These are phyloP conservation scores for Trifolium repens DNA, from an alignment of 306 rosid species.

Conservation along the genomic window DNA sequence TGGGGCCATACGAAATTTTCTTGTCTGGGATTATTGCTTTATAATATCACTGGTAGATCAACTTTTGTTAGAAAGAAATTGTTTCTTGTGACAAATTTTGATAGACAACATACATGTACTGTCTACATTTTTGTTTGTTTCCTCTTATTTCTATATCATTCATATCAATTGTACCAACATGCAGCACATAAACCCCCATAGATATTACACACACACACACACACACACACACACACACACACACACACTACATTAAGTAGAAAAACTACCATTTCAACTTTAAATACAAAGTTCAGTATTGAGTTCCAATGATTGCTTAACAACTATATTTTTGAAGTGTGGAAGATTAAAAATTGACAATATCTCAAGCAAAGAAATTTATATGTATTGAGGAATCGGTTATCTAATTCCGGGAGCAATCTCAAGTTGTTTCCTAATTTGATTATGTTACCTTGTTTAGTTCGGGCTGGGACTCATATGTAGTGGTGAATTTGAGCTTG, in stretches of 20 bases:
- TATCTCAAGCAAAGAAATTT: neutral
- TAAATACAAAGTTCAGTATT: neutral
- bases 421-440: constrained; percentile 14
- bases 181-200: neutral
- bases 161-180: neutral
- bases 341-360: neutral
- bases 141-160: neutral
- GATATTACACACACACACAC: neutral
- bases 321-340: constrained; percentile 11
- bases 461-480: constrained; percentile 6
- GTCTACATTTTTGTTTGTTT: neutral
- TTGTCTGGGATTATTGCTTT: neutral
- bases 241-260: neutral
- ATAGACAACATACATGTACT: neutral
- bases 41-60: neutral
- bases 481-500: neutral
- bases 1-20: neutral
- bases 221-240: too few species aligned
- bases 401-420: neutral
- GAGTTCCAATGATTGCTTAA: constrained; percentile 18
- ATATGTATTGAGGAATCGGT: constrained; percentile 15
- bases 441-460: neutral
- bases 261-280: neutral
- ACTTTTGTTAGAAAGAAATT: neutral
- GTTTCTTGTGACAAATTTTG: neutral